Percentiles rank a stretch among this genome's conserved stretches.
These are phyloP conservation scores for Pestalotiopsis sp. DNA, from an alignment of 2,329 filamentous ascomycete genomes.

Conservation along the genomic window DNA sequence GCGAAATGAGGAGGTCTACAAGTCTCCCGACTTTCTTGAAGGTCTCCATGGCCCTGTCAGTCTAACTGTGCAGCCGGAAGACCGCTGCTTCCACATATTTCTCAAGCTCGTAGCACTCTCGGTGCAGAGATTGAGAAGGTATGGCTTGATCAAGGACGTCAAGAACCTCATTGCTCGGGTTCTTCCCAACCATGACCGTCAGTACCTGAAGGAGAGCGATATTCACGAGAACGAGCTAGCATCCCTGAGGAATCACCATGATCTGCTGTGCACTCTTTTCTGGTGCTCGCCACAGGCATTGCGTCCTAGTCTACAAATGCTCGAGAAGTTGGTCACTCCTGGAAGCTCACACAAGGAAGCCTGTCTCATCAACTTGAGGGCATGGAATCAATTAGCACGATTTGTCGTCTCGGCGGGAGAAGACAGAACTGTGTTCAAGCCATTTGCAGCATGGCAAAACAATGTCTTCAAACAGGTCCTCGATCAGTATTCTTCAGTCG, in stretches of 20 bases:
- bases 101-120: constrained; percentile 64
- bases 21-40: constrained; percentile 64
- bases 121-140: constrained; percentile 52
- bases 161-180: constrained; percentile 63
- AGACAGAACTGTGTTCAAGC: constrained; percentile 42
- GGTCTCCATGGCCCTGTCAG: constrained; percentile 49
- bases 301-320: constrained; percentile 54
- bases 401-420: constrained; percentile 55
- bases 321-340: constrained; percentile 62
- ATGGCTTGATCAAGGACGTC: constrained; percentile 57
- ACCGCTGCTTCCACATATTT: constrained; percentile 69
- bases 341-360: constrained; percentile 67
- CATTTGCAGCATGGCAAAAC: constrained; percentile 60
- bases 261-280: constrained; percentile 67
- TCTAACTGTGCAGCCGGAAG: constrained; percentile 53
- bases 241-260: constrained; percentile 69
- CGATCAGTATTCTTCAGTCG: constrained; percentile 59
- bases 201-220: constrained; percentile 64
- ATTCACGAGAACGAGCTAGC: constrained; percentile 64
- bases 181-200: constrained; percentile 67
- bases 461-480: constrained; percentile 59
- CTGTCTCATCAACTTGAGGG: constrained; percentile 63
- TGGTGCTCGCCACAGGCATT: constrained; percentile 62
- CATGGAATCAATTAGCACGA: constrained; percentile 64
- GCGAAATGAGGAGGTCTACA: constrained; percentile 65